These are phyloP conservation scores for Epichloe gansuensis DNA, from an alignment of 2,329 filamentous ascomycete genomes.

Conservation along the genomic window DNA sequence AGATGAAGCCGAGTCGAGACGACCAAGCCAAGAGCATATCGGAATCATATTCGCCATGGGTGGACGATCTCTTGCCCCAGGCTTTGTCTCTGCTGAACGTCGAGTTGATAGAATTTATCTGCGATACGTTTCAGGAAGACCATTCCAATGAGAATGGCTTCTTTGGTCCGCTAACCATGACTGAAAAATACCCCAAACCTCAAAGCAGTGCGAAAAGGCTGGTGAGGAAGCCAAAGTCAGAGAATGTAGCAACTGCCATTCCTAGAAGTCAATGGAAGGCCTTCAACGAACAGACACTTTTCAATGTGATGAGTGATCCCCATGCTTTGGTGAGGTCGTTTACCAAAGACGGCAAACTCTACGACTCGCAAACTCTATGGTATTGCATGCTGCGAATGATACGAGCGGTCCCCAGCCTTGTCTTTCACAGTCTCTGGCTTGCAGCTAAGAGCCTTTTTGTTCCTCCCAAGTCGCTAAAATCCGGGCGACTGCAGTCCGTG, in stretches of 20 bases:
- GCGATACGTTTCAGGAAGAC: conserved; percentile 46
- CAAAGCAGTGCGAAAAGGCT: conserved; percentile 6
- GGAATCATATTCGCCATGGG: conserved; percentile 12
- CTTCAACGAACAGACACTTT: conserved; percentile 52
- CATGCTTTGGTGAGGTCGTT: conserved; percentile 44
- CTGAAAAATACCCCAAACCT: conserved; percentile 8
- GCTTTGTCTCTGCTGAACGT: conserved; percentile 40
- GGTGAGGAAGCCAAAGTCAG: conserved; percentile 1
- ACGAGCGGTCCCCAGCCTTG: conserved; percentile 41
- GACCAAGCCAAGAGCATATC: conserved; percentile 13
- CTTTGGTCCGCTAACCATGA: conserved; percentile 22
- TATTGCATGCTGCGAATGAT: conserved; percentile 50
- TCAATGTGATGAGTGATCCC: conserved; percentile 48
- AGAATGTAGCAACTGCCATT: not conserved
- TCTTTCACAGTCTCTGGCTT: conserved; percentile 53
- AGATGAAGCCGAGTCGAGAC: conserved; percentile 6
- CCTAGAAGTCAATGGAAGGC: conserved; percentile 37
- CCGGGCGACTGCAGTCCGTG: conserved; percentile 20
- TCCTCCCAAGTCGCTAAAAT: conserved; percentile 34
- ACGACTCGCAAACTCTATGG: conserved; percentile 50
- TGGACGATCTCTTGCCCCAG: conserved; percentile 37
- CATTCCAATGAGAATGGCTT: conserved; percentile 36
- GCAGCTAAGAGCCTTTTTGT: conserved; percentile 44
- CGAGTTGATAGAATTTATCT: conserved; percentile 46
- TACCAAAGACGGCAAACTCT: conserved; percentile 34